Evolutionary conservation across 352 stramenopile genomes (phyloP).

Genomic region (Phytophthora podocarpi): DNA sequence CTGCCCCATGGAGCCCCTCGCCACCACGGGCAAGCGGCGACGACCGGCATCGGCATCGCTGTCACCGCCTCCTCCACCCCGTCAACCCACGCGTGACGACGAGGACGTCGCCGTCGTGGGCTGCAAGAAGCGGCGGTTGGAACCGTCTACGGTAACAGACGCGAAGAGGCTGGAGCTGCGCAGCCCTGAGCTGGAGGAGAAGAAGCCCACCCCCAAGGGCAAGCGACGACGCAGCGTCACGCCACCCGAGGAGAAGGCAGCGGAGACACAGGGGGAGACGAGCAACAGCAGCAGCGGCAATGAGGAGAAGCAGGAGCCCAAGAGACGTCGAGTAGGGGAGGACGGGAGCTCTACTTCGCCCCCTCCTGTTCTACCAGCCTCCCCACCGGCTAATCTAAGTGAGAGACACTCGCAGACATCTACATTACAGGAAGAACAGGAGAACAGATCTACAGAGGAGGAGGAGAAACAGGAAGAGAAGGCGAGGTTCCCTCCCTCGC

Average conservation of each 20-base stretch:
- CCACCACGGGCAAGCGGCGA: slow-evolving; percentile 27
- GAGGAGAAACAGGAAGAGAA: slow-evolving; percentile 36
- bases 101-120: not conserved
- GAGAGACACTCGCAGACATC: slow-evolving; percentile 14
- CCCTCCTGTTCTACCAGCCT: slow-evolving; percentile 20
- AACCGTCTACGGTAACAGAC: not conserved
- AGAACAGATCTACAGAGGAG: not conserved
- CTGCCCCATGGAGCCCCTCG: slow-evolving; percentile 23
- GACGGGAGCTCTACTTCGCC: slow-evolving; percentile 19
- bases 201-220: slow-evolving; percentile 2
- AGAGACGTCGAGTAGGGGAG: slow-evolving; percentile 17
- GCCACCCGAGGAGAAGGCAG: slow-evolving; percentile 7
- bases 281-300: slow-evolving; percentile 22
- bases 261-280: slow-evolving; percentile 10
- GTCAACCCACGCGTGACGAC: slow-evolving; percentile 17
- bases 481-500: slow-evolving; percentile 25
- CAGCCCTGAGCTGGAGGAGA: slow-evolving; percentile 14
- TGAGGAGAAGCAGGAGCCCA: slow-evolving; percentile 23
- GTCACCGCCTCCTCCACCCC: slow-evolving; percentile 20
- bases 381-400: slow-evolving; percentile 32
- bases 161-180: slow-evolving; percentile 11
- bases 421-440: not conserved
- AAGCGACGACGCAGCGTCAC: slow-evolving; percentile 28
- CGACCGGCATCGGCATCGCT: slow-evolving; percentile 17
- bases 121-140: slow-evolving; percentile 29